Evolutionary conservation across 2,329 filamentous ascomycete species (phyloP), one percentile per base, ranked within the genome.

Genomic region (Trichothecium roseum): DNA sequence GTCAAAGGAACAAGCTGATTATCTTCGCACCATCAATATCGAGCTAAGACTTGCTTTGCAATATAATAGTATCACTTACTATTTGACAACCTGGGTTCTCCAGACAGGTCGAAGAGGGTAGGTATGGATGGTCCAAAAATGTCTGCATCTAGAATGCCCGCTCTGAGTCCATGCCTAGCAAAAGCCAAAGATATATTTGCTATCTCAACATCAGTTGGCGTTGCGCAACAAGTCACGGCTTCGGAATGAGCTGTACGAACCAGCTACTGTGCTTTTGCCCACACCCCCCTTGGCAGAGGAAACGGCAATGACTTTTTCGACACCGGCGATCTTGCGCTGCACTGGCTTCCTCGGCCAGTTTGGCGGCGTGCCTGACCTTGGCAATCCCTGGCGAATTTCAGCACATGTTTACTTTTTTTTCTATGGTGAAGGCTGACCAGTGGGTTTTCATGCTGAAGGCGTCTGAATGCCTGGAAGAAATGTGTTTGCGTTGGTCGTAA

Each of bases 201-300:
- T 71, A 42, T 28, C 3, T 0, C 28, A 36, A 17, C 29, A 3
- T 28, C 15, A 37, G 33, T 16, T 34, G 15, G 36, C 16, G 8
- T 34, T 26, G 6, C 8, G n/a, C 13, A 8, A 10, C 22, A 16
- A 29, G 34, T 16, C 26, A 32, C 3, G 4, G 8, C n/a, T 28
- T 7, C 18, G 32, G 8, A 27, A n/a, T n/a, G 28, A 29, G 28
- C 3, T 29, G n/a, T n/a, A 15, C 60, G 35, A 50, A 84, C 84
- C 82, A 40, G 89, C 81, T 30, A 96, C 78, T 7, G 91, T 98
- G 47, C 86, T 94, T 56, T 98, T 98, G 2, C 91, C 91, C 1
- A 98, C 91, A n/a, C 91, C 91, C 3, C 91, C 91, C 54, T 98
- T 98, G 12, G 91, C 91, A 2, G 88, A 96, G 4, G 87, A 94